Evolutionary conservation across 345 rosid species (phyloP).

Genomic region (Brassica cretica): DNA sequence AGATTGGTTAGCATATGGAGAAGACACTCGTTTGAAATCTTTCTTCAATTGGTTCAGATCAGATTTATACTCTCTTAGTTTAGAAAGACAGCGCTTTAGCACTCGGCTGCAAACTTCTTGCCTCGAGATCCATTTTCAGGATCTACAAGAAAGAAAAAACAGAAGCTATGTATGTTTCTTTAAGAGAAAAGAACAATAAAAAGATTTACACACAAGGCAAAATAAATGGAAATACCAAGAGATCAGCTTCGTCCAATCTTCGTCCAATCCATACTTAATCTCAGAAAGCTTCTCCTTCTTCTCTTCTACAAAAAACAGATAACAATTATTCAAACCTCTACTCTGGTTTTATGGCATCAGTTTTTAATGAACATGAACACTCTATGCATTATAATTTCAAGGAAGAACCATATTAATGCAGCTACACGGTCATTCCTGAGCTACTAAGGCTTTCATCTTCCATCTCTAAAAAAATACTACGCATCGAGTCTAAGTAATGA

Average conservation of each 20-base stretch:
- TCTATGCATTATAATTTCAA: no score
- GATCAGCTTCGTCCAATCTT: conserved; percentile 85
- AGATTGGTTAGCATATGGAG: conserved; percentile 52
- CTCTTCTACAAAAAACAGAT: conserved; percentile 44
- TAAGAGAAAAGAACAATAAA: not conserved
- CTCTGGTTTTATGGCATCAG: not conserved
- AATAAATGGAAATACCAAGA: conserved; percentile 46
- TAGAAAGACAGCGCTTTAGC: conserved; percentile 78
- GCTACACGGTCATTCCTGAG: no score
- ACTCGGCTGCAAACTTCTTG: conserved; percentile 76
- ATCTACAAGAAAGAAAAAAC: conserved; percentile 43
- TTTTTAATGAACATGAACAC: not conserved
- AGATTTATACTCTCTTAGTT: conserved; percentile 79
- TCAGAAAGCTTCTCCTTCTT: conserved; percentile 40
- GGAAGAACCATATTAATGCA: no score
- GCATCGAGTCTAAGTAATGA: not conserved
- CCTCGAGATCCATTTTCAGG: conserved; percentile 48
- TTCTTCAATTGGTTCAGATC: conserved; percentile 75
- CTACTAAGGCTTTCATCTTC: not conserved
- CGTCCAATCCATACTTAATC: conserved; percentile 73
- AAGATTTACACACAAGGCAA: not conserved
- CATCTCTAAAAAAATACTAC: not conserved
- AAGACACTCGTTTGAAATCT: conserved; percentile 59
- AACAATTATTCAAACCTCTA: not conserved
- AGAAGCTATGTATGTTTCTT: not conserved